Conservation (phyloP, 176 grass and related monocot genomes). For the Phoenix dactylifera region DNA sequence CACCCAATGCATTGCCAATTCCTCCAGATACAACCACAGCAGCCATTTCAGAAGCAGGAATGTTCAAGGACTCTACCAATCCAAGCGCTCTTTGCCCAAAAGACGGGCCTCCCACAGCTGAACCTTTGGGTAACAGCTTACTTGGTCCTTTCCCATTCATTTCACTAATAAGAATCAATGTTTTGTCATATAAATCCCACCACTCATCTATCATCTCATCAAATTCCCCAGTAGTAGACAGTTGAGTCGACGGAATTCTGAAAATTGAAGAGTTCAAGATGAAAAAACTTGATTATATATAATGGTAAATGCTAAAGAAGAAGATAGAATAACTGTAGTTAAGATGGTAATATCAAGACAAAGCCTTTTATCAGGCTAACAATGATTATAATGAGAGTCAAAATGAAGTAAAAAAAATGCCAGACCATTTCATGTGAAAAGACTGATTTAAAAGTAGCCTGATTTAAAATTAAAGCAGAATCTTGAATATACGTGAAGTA, state of each 20-base stretch:
- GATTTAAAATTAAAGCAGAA: no score
- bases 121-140: conserved; percentile 45
- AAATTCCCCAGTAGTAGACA: conserved; percentile 35
- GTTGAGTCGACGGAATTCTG: conserved; percentile 55
- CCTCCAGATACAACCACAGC: conserved; percentile 95
- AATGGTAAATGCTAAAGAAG: conserved; percentile 2
- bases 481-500: no score
- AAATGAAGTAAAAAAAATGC: no score
- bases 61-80: conserved; percentile 93
- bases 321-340: conserved; percentile 3
- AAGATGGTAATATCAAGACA: no score
- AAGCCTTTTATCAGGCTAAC: no score
- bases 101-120: conserved; percentile 49
- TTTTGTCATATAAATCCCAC: conserved; percentile 85
- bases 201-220: conserved; percentile 39
- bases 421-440: no score
- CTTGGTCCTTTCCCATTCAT: conserved; percentile 71
- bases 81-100: conserved; percentile 88
- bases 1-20: conserved; percentile 63
- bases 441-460: no score
- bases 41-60: conserved; percentile 97
- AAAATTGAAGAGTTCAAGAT: background rate
- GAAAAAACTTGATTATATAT: conserved; percentile 10
- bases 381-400: no score
- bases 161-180: conserved; percentile 64